A percentile compares a stretch with the other conserved stretches of the same genome.
These are phyloP conservation scores for Begonia peltatifolia DNA, from an alignment of 306 rosid species.

Conservation along the genomic window DNA sequence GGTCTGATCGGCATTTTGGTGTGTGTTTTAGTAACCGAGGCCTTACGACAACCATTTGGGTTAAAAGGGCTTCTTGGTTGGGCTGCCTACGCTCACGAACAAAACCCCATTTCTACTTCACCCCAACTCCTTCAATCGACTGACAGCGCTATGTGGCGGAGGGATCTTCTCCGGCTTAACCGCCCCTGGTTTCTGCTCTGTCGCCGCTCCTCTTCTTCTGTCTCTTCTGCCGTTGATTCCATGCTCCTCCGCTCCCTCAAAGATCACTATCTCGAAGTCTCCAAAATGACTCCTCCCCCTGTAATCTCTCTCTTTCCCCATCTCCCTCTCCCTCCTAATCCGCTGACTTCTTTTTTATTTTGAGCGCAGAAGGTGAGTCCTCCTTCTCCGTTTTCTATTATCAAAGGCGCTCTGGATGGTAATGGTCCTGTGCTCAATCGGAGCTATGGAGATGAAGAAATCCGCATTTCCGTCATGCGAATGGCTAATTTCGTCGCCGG, in stretches of 20 bases:
- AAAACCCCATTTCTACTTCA: no score
- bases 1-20: no score
- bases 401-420: slow-evolving; percentile 60
- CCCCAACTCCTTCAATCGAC: no score
- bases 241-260: slow-evolving; percentile 74
- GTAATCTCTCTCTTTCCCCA: slow-evolving; percentile 22
- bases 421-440: slow-evolving; percentile 59
- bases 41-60: neutral
- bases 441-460: slow-evolving; percentile 48
- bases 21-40: no score
- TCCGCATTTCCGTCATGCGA: slow-evolving; percentile 56
- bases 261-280: slow-evolving; percentile 72
- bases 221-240: slow-evolving; percentile 64
- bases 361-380: slow-evolving; percentile 54
- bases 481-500: slow-evolving; percentile 22
- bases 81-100: no score
- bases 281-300: slow-evolving; percentile 83
- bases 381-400: slow-evolving; percentile 58
- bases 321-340: neutral
- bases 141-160: no score
- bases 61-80: no score
- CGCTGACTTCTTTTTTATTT: neutral
- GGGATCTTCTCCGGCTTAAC: no score
- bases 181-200: no score
- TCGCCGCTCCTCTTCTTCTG: slow-evolving; percentile 21